Evolutionary conservation across 495 filamentous ascomycete species (phyloP).

Genomic region (Talaromyces liani): DNA sequence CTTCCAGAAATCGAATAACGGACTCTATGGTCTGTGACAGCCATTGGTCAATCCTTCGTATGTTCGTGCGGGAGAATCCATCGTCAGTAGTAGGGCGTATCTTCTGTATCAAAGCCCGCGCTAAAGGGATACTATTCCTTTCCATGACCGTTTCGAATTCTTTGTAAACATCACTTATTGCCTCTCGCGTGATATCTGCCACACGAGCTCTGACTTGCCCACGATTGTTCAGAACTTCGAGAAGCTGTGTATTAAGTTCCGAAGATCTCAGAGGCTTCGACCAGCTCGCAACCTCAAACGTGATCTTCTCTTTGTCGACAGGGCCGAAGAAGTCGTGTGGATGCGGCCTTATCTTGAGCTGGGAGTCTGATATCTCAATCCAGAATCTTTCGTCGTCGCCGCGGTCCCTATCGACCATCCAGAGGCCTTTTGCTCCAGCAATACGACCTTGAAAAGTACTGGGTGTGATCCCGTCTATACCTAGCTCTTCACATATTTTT

Average conservation of each 20-base stretch:
- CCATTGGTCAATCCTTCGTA: constrained; percentile 30
- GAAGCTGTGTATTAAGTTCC: constrained; percentile 66
- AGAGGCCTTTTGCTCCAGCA: constrained; percentile 81
- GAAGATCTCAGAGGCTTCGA: constrained; percentile 56
- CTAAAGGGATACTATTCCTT: constrained; percentile 25
- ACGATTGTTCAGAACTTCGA: constrained; percentile 67
- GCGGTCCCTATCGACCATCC: constrained; percentile 58
- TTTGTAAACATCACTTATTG: constrained; percentile 38
- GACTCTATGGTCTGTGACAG: constrained; percentile 23
- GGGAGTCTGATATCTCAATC: constrained; percentile 74
- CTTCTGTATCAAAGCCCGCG: constrained; percentile 32
- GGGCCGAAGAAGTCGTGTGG: constrained; percentile 33
- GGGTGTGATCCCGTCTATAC: constrained; percentile 51
- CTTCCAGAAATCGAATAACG: constrained; percentile 35
- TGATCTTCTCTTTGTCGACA: constrained; percentile 45
- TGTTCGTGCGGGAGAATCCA: constrained; percentile 14
- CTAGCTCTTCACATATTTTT: constrained; percentile 50
- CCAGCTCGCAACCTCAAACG: constrained; percentile 65
- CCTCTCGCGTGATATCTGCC: constrained; percentile 47
- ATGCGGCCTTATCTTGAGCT: constrained; percentile 69
- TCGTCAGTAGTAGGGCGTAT: constrained; percentile 23
- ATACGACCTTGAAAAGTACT: constrained; percentile 77
- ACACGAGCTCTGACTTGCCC: constrained; percentile 52
- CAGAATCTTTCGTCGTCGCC: constrained; percentile 40
- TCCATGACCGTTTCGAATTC: constrained; percentile 55